Conservation (phyloP, 352 stramenopile genomes). For the Halophytophthora batemanensis region DNA sequence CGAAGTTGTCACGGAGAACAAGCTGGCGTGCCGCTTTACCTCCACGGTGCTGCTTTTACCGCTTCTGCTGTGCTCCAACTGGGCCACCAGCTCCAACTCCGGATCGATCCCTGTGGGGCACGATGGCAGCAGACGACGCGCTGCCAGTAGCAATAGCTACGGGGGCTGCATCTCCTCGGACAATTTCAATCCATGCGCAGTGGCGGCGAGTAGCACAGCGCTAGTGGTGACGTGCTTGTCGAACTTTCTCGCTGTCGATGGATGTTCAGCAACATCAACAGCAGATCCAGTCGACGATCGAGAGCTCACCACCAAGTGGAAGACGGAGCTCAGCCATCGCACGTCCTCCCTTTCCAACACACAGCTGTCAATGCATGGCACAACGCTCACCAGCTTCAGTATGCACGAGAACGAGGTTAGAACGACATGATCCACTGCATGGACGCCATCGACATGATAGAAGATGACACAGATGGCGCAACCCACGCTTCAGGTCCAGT, state of each 20-base stretch:
- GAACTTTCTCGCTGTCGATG: conserved; percentile 13
- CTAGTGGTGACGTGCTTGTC: conserved; percentile 7
- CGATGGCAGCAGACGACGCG: conserved; percentile 12
- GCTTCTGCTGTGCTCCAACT: too few species aligned
- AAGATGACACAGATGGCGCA: conserved; percentile 7
- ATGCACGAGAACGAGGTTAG: conserved; percentile 19
- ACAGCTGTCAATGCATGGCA: too few species aligned
- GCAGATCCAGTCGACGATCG: conserved; percentile 22
- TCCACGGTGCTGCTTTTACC: too few species aligned
- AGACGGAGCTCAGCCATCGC: conserved; percentile 10
- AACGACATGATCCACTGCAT: conserved; percentile 29
- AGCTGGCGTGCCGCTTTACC: too few species aligned
- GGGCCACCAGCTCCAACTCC: too few species aligned
- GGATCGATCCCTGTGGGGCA: too few species aligned
- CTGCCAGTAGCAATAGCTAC: conserved; percentile 11
- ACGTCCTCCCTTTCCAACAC: too few species aligned
- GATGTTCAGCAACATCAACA: conserved; percentile 19
- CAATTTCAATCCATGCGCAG: conserved; percentile 19
- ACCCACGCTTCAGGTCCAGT: conserved; percentile 15
- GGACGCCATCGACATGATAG: conserved; percentile 15
- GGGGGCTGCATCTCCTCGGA: conserved; percentile 1
- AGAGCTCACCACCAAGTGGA: conserved; percentile 7
- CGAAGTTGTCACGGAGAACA: conserved; percentile 50
- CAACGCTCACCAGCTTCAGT: conserved; percentile 19
- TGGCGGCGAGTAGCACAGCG: conserved; percentile 8